Evolutionary conservation across 371 early-diverging fungal species (phyloP), one percentile per base, ranked within the genome.

Genomic region (Basidiobolus meristosporus): DNA sequence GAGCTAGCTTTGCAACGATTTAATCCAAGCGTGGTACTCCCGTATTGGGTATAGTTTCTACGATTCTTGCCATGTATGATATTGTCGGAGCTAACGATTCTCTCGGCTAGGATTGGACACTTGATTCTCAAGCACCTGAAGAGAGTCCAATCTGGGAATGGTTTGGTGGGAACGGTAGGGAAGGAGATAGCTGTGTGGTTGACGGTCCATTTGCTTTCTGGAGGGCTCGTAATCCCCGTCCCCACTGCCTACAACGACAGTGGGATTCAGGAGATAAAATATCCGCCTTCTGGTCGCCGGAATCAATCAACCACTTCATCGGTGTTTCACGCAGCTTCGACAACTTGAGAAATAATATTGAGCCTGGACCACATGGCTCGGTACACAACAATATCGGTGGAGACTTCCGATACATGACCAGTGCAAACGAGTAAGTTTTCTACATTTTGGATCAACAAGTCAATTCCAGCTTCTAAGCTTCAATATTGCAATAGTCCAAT

Each of bases 71-170:
- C 26, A 26, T 3, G 26, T 26, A 5, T 26, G 26, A 26, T 26
- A n/a, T 26, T 26, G n/a, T n/a, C n/a, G n/a, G n/a, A n/a, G n/a
- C n/a, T n/a, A n/a, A n/a, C n/a, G n/a, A n/a, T n/a, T 26, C 26
- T 26, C 5, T 26, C 9, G 9, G 9, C 3, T 10, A 36, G 36
- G 60, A 73, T 38, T 68, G 65, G 65, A 38, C 33, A 4, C 28
- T 42, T 11, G 50, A 56, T 36, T 44, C 51, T 5, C 47, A 46
- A 31, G 30, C 34, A 19, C 47, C 46, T 11, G 40, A 28, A 16
- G 6, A 17, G 12, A 39, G 47, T 6, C 43, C 44, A 6, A 26
- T 56, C 10, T 47, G 43, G 26, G 18, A 17, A 3, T 39, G 28
- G 21, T 42, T 53, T 18, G 53, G 55, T 28, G 45, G 45, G 10